Evolutionary conservation across 257 asterid species (phyloP).

Genomic region (Avicennia marina): DNA sequence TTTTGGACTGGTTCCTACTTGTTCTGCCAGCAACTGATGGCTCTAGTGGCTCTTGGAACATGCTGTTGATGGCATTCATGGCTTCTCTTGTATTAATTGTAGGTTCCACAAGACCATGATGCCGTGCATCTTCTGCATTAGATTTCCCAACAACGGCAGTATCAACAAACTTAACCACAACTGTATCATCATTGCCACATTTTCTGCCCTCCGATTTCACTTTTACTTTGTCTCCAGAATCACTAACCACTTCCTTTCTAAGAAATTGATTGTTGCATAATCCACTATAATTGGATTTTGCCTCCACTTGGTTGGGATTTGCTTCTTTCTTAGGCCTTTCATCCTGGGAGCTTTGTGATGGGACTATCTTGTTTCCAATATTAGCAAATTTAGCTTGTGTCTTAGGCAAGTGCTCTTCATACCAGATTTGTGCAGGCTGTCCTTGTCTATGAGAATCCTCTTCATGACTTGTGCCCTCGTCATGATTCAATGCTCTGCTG

Average conservation of each 20-base stretch:
- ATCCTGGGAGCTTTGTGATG: slow-evolving; percentile 22
- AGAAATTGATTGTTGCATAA: slow-evolving; percentile 19
- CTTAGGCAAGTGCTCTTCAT: slow-evolving; percentile 16
- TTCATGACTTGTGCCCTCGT: slow-evolving; percentile 23
- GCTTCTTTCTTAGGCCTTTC: slow-evolving; percentile 22
- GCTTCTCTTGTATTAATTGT: slow-evolving; percentile 84
- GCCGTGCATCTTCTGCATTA: slow-evolving; percentile 68
- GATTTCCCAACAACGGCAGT: slow-evolving; percentile 73
- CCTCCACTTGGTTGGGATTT: slow-evolving; percentile 9
- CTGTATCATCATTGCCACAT: slow-evolving; percentile 39
- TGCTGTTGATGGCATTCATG: slow-evolving; percentile 72
- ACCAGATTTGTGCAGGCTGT: slow-evolving; percentile 11
- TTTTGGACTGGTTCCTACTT: slow-evolving; percentile 32
- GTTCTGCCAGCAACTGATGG: slow-evolving; percentile 45
- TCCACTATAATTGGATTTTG: slow-evolving; percentile 18
- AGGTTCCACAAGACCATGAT: slow-evolving; percentile 93
- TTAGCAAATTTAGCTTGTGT: slow-evolving; percentile 16
- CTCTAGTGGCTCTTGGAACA: slow-evolving; percentile 80
- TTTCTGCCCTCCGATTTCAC: slow-evolving; percentile 27
- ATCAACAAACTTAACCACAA: slow-evolving; percentile 60
- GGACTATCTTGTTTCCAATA: slow-evolving; percentile 23
- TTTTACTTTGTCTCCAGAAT: slow-evolving; percentile 18
- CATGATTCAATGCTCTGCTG: slow-evolving; percentile 19
- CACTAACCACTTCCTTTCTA: slow-evolving; percentile 17
- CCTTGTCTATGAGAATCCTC: slow-evolving; percentile 21